Base-by-base conservation (phyloP, 208 protist genomes). In the Crithidia fasciculata region DNA sequence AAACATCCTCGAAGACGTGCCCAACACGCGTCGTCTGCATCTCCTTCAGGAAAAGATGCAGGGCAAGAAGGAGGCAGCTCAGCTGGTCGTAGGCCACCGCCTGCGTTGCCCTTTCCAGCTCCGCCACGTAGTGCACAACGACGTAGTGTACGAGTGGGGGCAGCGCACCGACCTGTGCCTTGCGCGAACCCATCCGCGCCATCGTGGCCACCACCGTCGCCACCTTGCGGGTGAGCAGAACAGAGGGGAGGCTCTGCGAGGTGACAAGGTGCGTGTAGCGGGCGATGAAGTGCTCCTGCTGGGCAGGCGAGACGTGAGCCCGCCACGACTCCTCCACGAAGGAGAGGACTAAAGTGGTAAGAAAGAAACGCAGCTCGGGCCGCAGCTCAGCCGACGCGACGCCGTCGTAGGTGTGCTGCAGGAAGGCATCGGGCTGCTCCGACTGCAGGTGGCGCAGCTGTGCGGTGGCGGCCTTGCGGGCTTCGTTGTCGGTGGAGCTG, bases 281-380 rank as follows among this genome's bases (percentile, higher is more conserved):
- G n/a, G 69, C 57, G 28, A 92, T 40, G 55, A 78, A 74, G 2
- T 45, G 36, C 37, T 75, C 54, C 74, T 94, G 86, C 12, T 72
- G 5, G 8, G 75, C 74, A 8, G 71, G 76, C 0, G 77, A 36
- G 12, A 91, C 84, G 10, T 40, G 62, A 28, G 64, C 80, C 54
- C 80, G 84, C 92, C 92, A 96, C 10, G 84, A 84, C 18, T 92
- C 81, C 15, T 87, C 76, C 13, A 94, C 66, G 81, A 96, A 96
- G 8, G 81, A 50, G 9, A 89, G 40, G 1, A 94, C 79, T 0
- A 80, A 53, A 4, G 87, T 83, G 74, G 76, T 87, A 3, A 86
- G 47, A 67, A 94, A 96, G 69, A 96, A 96, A 8, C 92, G 89
- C 19, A 73, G 39, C 13, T 88, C 83, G 2, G 58, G 10, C 16